Base-by-base conservation (phyloP, 768 basidiomycete genomes). In the Lactarius quietus region DNA sequence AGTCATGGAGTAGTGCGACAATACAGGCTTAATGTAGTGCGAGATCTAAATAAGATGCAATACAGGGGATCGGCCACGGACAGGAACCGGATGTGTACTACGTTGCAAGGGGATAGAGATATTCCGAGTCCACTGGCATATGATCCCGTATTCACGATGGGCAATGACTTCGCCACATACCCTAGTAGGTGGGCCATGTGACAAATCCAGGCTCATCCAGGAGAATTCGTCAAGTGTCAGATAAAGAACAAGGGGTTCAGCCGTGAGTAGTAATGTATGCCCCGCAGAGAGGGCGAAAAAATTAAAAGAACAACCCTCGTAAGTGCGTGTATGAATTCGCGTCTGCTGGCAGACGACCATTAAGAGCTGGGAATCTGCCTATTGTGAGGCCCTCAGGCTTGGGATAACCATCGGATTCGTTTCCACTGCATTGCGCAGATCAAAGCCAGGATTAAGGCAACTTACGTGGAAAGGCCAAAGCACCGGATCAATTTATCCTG, bases 341-440 rank as follows among this genome's bases (percentile, higher is more conserved):
- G 36, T 52, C 38, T n/a, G n/a, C n/a, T n/a, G n/a, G n/a, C 55
- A 23, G n/a, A 29, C 26, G 61, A 51, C 51, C 48, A 48, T 55
- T 52, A 31, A 39, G 38, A 61, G 55, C 60, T 61, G 64, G 64
- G 64, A 65, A 61, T 36, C 31, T 57, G 64, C 26, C 64, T 65
- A 60, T 57, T 61, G 60, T 17, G 23, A 51, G 39, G n/a, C 33
- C 36, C 17, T n/a, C n/a, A n/a, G n/a, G n/a, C n/a, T 57, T 61
- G 60, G 64, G 35, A 55, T 17, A 36, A 33, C 41, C 48, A 45
- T 41, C 54, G 43, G 45, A 20, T 26, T 61, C 59, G 38, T 51
- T 18, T 41, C 52, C 53, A 65, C 33, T 51, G 58, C 56, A 65
- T 65, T 61, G 18, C 36, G n/a, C 45, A 61, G 20, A 56, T 61